Evolutionary conservation across 1,139 yeast genomes (phyloP).

Genomic region (Candida tropicalis): DNA sequence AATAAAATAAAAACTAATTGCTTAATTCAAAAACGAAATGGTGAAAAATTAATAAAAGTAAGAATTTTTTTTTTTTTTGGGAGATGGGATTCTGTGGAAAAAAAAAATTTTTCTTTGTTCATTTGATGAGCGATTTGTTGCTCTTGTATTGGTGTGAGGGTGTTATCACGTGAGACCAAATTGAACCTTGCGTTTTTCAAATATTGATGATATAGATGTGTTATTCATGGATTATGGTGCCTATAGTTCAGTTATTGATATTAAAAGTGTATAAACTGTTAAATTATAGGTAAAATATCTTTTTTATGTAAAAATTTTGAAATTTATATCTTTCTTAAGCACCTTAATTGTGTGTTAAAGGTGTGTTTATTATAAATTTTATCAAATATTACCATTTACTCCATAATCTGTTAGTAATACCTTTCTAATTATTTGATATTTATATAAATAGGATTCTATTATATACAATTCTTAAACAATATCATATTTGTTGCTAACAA

Average conservation of each 20-base stretch:
- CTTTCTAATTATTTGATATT: not conserved
- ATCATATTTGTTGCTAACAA: constrained; percentile 1
- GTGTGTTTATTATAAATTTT: not conserved
- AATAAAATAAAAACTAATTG: not conserved
- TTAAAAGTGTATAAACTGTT: too few relatives aligned
- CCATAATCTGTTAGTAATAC: not conserved
- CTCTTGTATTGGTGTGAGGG: not conserved
- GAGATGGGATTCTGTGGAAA: constrained; percentile 3
- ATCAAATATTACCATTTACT: too few relatives aligned
- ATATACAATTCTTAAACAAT: not conserved
- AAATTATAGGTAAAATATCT: too few relatives aligned
- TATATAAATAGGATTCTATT: not conserved
- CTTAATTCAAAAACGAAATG: not conserved
- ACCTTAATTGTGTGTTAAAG: not conserved
- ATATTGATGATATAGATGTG: not conserved
- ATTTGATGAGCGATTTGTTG: not conserved
- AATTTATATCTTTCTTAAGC: not conserved
- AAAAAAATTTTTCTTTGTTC: not conserved
- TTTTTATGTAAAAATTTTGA: not conserved
- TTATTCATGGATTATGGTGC: too few relatives aligned
- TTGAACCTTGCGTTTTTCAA: constrained; percentile 2
- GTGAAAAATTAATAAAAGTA: not conserved
- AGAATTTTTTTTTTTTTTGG: constrained; percentile 3
- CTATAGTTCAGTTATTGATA: too few relatives aligned
- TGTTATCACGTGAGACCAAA: not conserved